Conservation (phyloP, 1,284 basidiomycete genomes). For the Heliocybe sulcata region DNA sequence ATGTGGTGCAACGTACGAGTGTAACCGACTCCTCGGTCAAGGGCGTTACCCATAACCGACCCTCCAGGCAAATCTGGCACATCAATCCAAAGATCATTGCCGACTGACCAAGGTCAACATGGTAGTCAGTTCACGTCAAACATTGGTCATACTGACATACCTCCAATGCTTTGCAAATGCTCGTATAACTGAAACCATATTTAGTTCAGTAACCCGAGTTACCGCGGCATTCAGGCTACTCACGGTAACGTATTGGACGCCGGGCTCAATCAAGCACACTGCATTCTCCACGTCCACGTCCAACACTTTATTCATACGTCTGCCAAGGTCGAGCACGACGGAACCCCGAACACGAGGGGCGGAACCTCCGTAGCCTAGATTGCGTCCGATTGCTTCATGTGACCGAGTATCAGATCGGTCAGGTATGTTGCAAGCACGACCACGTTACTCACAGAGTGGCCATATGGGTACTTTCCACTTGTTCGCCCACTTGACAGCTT, state of each 20-base stretch:
- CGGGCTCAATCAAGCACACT: neutral
- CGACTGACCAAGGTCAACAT: neutral
- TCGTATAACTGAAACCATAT: neutral
- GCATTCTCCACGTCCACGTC: neutral
- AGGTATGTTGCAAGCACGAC: neutral
- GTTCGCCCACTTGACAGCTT: neutral
- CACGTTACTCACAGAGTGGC: neutral
- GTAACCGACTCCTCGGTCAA: neutral
- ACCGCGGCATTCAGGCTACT: neutral
- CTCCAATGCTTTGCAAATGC: neutral
- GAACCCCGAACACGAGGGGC: neutral
- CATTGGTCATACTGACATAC: neutral
- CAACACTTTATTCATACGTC: neutral
- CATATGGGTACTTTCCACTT: neutral
- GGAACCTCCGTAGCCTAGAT: neutral
- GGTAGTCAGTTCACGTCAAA: neutral
- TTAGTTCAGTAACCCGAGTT: neutral
- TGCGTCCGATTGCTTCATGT: neutral
- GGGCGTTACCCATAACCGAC: neutral
- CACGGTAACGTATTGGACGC: neutral
- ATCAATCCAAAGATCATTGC: neutral
- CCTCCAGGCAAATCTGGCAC: neutral
- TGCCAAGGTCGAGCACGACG: neutral
- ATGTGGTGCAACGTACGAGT: constrained; percentile 1
- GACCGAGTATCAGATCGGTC: neutral